Conservation (phyloP, 2,329 filamentous ascomycete species). For the Aspergillus pseudoviridinutans region DNA sequence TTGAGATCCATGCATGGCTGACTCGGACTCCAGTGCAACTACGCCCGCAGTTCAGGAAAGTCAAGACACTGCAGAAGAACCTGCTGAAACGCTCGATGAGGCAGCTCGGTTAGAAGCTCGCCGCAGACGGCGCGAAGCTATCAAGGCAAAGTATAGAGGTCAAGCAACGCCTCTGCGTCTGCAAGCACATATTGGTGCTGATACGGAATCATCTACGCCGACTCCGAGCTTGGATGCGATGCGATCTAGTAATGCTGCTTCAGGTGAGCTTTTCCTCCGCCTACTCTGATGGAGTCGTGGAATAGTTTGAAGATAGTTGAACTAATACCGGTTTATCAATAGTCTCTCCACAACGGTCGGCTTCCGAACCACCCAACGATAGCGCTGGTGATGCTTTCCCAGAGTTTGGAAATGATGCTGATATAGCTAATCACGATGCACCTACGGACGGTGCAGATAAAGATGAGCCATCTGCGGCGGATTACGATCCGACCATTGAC, state of each 20-base stretch:
- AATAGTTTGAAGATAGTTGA: slow-evolving; percentile 3
- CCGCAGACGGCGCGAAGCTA: slow-evolving; percentile 76
- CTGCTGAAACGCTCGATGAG: slow-evolving; percentile 67
- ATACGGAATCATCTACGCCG: slow-evolving; percentile 51
- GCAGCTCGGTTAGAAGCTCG: slow-evolving; percentile 80
- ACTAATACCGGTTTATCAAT: slow-evolving; percentile 1
- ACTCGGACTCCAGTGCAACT: slow-evolving; percentile 16
- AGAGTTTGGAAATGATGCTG: slow-evolving; percentile 62
- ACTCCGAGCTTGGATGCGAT: slow-evolving; percentile 48
- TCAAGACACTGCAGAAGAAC: slow-evolving; percentile 31
- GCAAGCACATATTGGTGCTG: slow-evolving; percentile 64
- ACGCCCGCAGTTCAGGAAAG: slow-evolving; percentile 8
- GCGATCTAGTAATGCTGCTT: slow-evolving; percentile 30
- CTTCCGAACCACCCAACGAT: slow-evolving; percentile 47
- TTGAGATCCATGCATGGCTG: background rate
- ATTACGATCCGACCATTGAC: slow-evolving; percentile 85
- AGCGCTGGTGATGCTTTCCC: slow-evolving; percentile 54
- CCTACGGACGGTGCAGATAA: slow-evolving; percentile 46
- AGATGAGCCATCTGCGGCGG: slow-evolving; percentile 83
- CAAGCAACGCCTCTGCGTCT: slow-evolving; percentile 70
- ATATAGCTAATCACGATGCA: slow-evolving; percentile 56
- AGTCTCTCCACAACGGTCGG: slow-evolving; percentile 40
- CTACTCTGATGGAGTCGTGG: background rate
- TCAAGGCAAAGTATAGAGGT: slow-evolving; percentile 73
- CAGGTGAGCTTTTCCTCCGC: slow-evolving; percentile 31